Percentiles rank a stretch among this genome's conserved stretches.
phyloP scores from a whole-genome alignment of 768 basidiomycete species.

The Candolleomyces aberdarensis region DNA sequence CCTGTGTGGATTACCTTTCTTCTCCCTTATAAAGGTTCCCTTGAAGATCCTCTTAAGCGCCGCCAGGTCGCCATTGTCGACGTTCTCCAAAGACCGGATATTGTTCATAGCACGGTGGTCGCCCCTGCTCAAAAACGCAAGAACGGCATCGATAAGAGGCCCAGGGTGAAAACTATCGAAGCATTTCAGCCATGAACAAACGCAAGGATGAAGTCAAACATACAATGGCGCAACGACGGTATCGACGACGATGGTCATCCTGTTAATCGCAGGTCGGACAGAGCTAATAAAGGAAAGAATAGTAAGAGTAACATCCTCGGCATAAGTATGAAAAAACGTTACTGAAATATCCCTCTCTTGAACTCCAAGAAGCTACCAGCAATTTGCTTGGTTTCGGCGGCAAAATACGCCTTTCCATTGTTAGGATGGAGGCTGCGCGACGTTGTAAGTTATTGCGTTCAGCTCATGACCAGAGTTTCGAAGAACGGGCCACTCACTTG shows the following conservation, averaged over 20 bases:
- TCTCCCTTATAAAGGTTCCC: not conserved
- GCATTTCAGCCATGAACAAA: not conserved
- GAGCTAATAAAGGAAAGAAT: constrained; percentile 27
- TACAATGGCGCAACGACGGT: constrained; percentile 39
- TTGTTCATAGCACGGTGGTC: not conserved
- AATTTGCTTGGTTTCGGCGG: not conserved
- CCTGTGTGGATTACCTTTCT: constrained; percentile 4
- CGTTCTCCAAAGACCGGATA: not conserved
- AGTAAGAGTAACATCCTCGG: not conserved
- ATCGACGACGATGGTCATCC: constrained; percentile 41
- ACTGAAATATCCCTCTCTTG: constrained; percentile 52
- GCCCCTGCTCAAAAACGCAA: not conserved
- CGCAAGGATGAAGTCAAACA: constrained; percentile 10
- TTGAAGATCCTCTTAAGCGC: not conserved
- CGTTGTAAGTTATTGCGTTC: not conserved
- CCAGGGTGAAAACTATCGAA: not conserved
- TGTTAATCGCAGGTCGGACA: constrained; percentile 34
- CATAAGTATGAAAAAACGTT: not conserved
- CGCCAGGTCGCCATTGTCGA: not conserved
- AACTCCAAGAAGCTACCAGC: constrained; percentile 34
- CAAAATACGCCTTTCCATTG: constrained; percentile 45
- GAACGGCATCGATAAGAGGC: not conserved
- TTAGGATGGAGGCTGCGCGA: constrained; percentile 38
- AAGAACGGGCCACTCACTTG: constrained; percentile 27
- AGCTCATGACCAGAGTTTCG: not conserved